These are phyloP conservation scores for Boletus tylopilopsis DNA, from an alignment of 768 basidiomycete genomes.

Conservation along the genomic window DNA sequence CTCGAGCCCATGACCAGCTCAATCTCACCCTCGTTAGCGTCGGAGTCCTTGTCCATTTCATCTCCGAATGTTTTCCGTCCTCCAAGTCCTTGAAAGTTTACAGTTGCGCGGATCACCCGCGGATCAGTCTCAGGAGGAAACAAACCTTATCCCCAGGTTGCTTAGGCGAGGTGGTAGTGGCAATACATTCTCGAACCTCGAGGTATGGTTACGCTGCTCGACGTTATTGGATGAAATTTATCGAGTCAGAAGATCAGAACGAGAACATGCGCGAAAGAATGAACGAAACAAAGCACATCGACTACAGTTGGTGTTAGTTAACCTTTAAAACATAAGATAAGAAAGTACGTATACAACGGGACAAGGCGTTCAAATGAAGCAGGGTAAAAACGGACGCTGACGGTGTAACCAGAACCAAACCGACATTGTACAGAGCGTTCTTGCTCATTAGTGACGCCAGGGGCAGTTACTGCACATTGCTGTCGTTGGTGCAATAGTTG, in stretches of 20 bases:
- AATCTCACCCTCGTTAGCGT: background rate
- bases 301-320: slow-evolving; percentile 23
- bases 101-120: slow-evolving; percentile 25
- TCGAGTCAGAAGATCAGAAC: slow-evolving; percentile 5
- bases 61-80: slow-evolving; percentile 23
- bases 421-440: background rate
- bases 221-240: slow-evolving; percentile 7
- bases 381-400: slow-evolving; percentile 4
- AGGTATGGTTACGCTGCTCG: slow-evolving; percentile 9
- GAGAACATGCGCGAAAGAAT: slow-evolving; percentile 3
- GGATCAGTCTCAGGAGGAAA: slow-evolving; percentile 19
- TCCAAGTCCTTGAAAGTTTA: slow-evolving; percentile 15
- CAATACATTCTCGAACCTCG: background rate
- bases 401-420: slow-evolving; percentile 9
- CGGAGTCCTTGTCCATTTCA: slow-evolving; percentile 26
- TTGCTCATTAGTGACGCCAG: background rate
- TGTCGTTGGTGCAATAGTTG: slow-evolving; percentile 9
- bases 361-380: slow-evolving; percentile 17
- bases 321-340: slow-evolving; percentile 33
- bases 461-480: slow-evolving; percentile 5
- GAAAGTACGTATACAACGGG: slow-evolving; percentile 26
- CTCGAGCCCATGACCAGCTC: too few relatives aligned
- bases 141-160: slow-evolving; percentile 8
- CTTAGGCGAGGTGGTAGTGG: slow-evolving; percentile 13
- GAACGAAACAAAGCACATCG: slow-evolving; percentile 2